phyloP scores from a whole-genome alignment of 208 protist genomes.

The Crithidia expoeki region DNA sequence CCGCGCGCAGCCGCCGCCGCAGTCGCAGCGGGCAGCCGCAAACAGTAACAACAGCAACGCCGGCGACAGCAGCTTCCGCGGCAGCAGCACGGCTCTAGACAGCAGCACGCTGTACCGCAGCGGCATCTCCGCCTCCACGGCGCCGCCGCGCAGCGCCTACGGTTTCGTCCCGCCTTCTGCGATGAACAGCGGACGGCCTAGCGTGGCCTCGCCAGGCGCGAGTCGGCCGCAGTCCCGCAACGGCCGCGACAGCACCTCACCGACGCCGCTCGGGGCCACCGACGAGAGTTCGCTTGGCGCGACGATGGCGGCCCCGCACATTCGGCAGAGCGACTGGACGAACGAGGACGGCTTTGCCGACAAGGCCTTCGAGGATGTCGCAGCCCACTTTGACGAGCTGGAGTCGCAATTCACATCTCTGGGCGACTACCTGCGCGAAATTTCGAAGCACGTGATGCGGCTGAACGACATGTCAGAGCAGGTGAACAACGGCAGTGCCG shows the following conservation, averaged over 20 bases:
- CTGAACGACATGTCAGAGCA: conserved; percentile 86
- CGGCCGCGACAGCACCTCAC: conserved; percentile 9
- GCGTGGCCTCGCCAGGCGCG: conserved; percentile 2
- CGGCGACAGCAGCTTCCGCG: conserved; percentile 31
- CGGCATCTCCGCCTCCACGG: conserved; percentile 1
- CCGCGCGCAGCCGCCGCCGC: conserved; percentile 43
- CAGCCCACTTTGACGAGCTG: conserved; percentile 68
- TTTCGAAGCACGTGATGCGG: conserved; percentile 79
- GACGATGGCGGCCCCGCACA: conserved; percentile 21
- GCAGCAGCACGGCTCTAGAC: conserved; percentile 36
- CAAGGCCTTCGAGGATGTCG: conserved; percentile 77
- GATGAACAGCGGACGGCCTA: conserved; percentile 6
- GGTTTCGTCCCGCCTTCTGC: background rate
- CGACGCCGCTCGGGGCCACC: background rate
- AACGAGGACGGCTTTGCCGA: conserved; percentile 65
- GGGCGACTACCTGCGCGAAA: conserved; percentile 76
- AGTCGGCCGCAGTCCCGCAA: conserved; percentile 28
- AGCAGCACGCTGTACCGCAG: conserved; percentile 21
- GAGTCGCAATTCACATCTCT: conserved; percentile 78
- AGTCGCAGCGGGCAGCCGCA: conserved; percentile 30
- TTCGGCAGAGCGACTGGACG: conserved; percentile 27
- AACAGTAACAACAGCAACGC: conserved; percentile 5
- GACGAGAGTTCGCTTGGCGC: conserved; percentile 19
- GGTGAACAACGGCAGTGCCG: conserved; percentile 42
- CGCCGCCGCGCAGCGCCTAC: conserved; percentile 3